These are phyloP conservation scores for Fonsecaea nubica DNA, from an alignment of 2,329 filamentous ascomycete species.

Conservation along the genomic window DNA sequence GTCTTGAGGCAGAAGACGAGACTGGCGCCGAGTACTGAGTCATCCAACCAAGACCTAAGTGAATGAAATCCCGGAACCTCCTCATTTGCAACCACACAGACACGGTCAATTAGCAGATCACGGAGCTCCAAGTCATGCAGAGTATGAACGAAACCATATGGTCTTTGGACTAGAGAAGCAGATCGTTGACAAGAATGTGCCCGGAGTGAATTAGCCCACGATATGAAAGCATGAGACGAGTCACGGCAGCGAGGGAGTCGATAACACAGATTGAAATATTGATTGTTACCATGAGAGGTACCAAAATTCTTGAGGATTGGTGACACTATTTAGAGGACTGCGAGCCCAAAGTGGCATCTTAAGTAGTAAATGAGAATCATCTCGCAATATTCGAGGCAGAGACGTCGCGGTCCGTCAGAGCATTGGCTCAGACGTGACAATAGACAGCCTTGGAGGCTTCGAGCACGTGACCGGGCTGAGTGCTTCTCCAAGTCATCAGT, in stretches of 20 bases:
- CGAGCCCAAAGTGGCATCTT: background rate
- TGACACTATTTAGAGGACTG: background rate
- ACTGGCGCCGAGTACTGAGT: constrained; percentile 34
- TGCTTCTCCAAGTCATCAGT: background rate
- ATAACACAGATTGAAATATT: constrained; percentile 26
- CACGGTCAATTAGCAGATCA: background rate
- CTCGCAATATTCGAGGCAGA: background rate
- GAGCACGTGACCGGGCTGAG: background rate
- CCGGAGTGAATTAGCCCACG: constrained; percentile 13
- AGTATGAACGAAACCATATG: background rate
- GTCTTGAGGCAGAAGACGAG: constrained; percentile 64
- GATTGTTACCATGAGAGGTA: constrained; percentile 9
- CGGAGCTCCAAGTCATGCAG: background rate
- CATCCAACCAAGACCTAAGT: background rate
- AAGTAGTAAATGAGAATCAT: background rate
- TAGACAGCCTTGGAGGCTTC: background rate
- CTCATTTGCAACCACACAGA: constrained; percentile 7
- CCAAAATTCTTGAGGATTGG: constrained; percentile 4
- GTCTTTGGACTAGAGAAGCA: constrained; percentile 1
- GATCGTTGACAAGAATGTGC: constrained; percentile 3
- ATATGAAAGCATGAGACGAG: constrained; percentile 24
- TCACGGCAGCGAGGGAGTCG: constrained; percentile 11
- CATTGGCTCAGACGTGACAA: background rate
- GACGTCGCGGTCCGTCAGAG: background rate
- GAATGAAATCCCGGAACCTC: background rate